Base-by-base conservation (phyloP, 306 rosid species). In the Delonix regia region DNA sequence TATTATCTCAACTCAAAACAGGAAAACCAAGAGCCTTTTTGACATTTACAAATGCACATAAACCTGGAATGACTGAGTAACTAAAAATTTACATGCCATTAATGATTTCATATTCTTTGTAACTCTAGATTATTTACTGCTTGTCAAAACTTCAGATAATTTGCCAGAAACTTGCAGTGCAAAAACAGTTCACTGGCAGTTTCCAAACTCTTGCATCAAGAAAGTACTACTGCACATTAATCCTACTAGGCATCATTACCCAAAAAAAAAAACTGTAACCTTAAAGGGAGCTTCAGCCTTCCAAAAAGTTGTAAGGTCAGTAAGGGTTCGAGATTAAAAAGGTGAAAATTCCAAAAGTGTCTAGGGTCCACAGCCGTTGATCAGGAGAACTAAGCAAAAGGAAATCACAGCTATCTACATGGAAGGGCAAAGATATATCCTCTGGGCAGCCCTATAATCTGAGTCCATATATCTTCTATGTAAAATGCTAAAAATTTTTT, bases 141-240 rank as follows among this genome's bases (percentile, higher is more conserved):
- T 64, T n/a, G 1, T 11, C 13, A 64, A 36, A 64, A 64, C 9
- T 64, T 16, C 15, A 36, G 15, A 13, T 21, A 34, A 30, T 7
- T 36, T n/a, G 48, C 70, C 18, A 36, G 28, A 48, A 64, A 8
- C 30, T 10, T 33, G 21, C 9, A 39, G 24, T 6, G 51, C 33
- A 19, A 10, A 65, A 65, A 65, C 30, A 65, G 51, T 38, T 39
- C 4, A 38, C 21, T 45, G 10, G 51, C 11, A 11, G 18, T 64
- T 64, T 64, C 28, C 47, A 19, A 64, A 64, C 71, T 65, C 71
- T 65, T 34, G 71, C 71, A 65, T 9, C n/a, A 21, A 42, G 71
- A 39, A 24, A 65, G 49, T 4, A 38, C 5, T 65, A 63, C 25
- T 3, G 15, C 8, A 25, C 19, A 65, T 65, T 36, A 38, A 65